Base-by-base conservation (phyloP, 768 basidiomycete species). In the Piloderma croceum region DNA sequence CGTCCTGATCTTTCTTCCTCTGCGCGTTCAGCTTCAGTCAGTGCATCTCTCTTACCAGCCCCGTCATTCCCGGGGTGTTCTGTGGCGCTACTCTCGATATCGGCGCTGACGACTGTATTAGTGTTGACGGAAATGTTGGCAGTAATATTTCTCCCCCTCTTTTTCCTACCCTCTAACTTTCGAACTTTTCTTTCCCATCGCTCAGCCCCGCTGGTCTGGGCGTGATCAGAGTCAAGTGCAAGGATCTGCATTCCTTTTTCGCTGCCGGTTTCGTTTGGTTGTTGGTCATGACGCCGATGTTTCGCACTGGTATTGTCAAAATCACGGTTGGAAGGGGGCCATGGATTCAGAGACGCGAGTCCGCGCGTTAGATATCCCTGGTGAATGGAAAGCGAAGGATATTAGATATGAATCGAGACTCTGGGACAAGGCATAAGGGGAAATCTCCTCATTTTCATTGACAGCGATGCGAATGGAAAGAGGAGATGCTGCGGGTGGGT, bases 311-410 rank as follows among this genome's bases (percentile, higher is more conserved):
- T n/a, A n/a, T n/a, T n/a, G n/a, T n/a, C n/a, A n/a, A n/a, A n/a
- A 59, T 52, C 2, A 44, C 3, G 71, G 51, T 22, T 61, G 62
- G 3, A 43, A 39, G 35, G 63, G 63, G 11, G 71, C 60, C 1
- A 69, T 60, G 17, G 15, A 10, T 10, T 31, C 17, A 10, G 10
- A 17, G 10, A 31, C 10, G 10, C 29, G 1, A 74, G 55, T 6
- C 57, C 60, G 18, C 83, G 72, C 12, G 82, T 81, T 18, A 85
- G 60, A 52, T 86, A 81, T 5, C 76, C 83, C 77, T 81, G 49
- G 17, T 31, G 18, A 43, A 20, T 18, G 35, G 39, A 33, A 39
- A 22, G 17, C 18, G 19, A n/a, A 39, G 34, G 33, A 22, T 11
- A 34, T 20, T 5, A 39, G n/a, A n/a, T n/a, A n/a, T n/a, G n/a